Conservation (phyloP, 176 grass and related monocot species). For the Bonia amplexicaulis region DNA sequence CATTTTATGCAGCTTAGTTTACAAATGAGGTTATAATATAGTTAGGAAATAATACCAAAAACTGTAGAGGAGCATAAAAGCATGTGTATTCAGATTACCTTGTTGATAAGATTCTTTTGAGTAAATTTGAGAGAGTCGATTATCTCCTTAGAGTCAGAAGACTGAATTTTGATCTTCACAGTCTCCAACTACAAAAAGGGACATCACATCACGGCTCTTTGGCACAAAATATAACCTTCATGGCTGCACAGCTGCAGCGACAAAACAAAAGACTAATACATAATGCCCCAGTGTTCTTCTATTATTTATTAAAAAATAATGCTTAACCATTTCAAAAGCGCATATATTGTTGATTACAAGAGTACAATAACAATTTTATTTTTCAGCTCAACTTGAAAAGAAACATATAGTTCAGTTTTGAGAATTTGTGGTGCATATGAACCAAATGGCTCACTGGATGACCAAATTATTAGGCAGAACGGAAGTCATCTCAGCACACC, state of each 20-base stretch:
- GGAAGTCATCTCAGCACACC: not conserved
- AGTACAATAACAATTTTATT: not conserved
- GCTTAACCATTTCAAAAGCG: not conserved
- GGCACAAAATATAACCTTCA: constrained; percentile 12
- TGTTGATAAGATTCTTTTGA: constrained; percentile 78
- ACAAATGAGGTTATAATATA: not conserved
- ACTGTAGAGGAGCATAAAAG: constrained; percentile 7
- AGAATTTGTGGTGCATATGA: constrained; percentile 14
- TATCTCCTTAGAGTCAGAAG: constrained; percentile 62
- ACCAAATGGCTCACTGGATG: not conserved
- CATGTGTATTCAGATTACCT: constrained; percentile 42
- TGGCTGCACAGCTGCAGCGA: not conserved
- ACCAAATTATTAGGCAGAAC: not conserved
- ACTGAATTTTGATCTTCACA: constrained; percentile 64
- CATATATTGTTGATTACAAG: not conserved
- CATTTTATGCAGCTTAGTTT: not conserved
- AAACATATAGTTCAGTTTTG: constrained; percentile 8
- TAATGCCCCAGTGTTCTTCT: not conserved
- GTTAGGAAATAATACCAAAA: not conserved
- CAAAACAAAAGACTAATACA: constrained; percentile 4
- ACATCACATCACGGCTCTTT: constrained; percentile 5
- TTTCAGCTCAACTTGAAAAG: not conserved
- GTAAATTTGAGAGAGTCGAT: constrained; percentile 66
- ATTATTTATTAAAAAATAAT: constrained; percentile 13
- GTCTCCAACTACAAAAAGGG: constrained; percentile 59